Evolutionary conservation across 2,329 filamentous ascomycete species (phyloP).

Genomic region (Neonectria magnoliae): DNA sequence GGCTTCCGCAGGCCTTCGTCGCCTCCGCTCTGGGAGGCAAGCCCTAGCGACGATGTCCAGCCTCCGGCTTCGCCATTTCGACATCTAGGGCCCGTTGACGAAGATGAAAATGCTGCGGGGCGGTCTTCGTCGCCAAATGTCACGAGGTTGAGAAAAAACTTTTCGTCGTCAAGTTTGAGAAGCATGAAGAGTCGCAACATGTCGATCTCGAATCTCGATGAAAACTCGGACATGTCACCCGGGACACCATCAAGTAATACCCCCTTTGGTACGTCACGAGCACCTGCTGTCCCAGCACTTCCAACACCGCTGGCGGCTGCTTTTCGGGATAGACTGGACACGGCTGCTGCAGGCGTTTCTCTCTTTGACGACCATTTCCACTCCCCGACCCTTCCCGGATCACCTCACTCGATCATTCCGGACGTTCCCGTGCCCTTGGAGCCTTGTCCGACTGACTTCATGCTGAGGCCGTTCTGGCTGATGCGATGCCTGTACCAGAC

Average conservation of each 20-base stretch:
- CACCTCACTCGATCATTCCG: slow-evolving; percentile 68
- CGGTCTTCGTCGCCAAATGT: slow-evolving; percentile 65
- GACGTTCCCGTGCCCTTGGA: slow-evolving; percentile 84
- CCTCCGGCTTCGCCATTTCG: slow-evolving; percentile 45
- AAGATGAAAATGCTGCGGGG: slow-evolving; percentile 51
- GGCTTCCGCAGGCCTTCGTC: slow-evolving; percentile 36
- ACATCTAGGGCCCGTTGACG: slow-evolving; percentile 46
- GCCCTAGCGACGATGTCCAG: slow-evolving; percentile 41
- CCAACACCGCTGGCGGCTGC: slow-evolving; percentile 74
- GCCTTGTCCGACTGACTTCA: slow-evolving; percentile 86
- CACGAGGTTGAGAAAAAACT: slow-evolving; percentile 68
- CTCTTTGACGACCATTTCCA: slow-evolving; percentile 88
- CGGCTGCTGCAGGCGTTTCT: slow-evolving; percentile 72
- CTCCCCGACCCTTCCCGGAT: slow-evolving; percentile 69
- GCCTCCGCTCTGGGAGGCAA: slow-evolving; percentile 41
- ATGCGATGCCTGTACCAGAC: slow-evolving; percentile 96
- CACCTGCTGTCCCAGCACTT: slow-evolving; percentile 63
- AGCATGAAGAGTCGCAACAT: slow-evolving; percentile 80
- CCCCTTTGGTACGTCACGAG: slow-evolving; percentile 68
- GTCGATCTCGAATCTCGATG: slow-evolving; percentile 70
- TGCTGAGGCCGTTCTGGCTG: slow-evolving; percentile 96
- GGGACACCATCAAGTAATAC: slow-evolving; percentile 75
- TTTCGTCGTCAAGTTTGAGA: slow-evolving; percentile 75
- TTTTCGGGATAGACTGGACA: slow-evolving; percentile 67
- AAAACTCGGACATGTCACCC: slow-evolving; percentile 74